Evolutionary conservation across 1,139 yeast species (phyloP), one percentile per base, ranked within the genome.

Genomic region (Suhomyces atakaporum): DNA sequence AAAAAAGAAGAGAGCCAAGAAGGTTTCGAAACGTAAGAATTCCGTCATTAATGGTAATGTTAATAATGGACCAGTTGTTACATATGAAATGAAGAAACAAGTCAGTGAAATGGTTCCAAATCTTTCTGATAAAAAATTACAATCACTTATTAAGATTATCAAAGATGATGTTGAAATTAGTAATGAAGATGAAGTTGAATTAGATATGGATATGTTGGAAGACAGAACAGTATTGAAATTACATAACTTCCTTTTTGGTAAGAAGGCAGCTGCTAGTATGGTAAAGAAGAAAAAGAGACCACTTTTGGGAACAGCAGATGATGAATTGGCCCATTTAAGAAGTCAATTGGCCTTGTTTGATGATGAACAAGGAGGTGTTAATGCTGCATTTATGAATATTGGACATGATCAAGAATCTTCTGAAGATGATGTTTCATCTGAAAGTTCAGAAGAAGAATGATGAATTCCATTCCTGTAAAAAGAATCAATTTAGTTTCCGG

Each of bases 21-120:
- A 51, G 47, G 44, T 55, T 13, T 49, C 57, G 7, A 46, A 55
- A 36, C 38, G 45, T 16, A 44, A 42, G 34, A 42, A 38, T 36
- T 42, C 38, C 25, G 40, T 38, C 13, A 39, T 38, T 14, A 38
- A 41, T 10, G 44, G 39, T 46, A 41, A 44, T 26, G 44, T 47
- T 19, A 43, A 40, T n/a, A 25, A 34, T 35, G 43, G 42, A 7
- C 69, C 70, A 4, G 80, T 78, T 33, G 84, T 84, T 32, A 87
- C 97, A 0, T 92, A 87, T 58, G 97, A 90, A 56, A 92, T 92
- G 97, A 92, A 94, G 75, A 87, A 88, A 58, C 95, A 88, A 59
- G 83, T 92, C 38, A 81, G 92, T 39, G 97, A 89, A 55, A 80
- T 82, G 53, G 92, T 92, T 56, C 82, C 84, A 35, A 81, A 80